Conservation (phyloP, 495 filamentous ascomycete genomes). For the Penicillium malachiteum region DNA sequence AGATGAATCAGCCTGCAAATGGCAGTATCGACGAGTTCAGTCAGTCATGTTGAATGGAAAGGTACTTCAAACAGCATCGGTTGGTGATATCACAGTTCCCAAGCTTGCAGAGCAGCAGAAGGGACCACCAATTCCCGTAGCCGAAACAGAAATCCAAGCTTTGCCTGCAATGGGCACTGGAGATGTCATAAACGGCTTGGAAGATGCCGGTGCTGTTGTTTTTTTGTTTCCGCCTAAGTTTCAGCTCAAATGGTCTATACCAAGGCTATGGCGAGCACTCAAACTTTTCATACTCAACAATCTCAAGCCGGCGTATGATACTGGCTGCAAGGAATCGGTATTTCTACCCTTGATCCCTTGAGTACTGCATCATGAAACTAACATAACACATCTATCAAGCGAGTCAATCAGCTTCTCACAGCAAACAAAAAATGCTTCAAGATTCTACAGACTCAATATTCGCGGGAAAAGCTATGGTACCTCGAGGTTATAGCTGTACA, state of each 20-base stretch:
- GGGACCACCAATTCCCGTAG: neutral
- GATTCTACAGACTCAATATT: constrained; percentile 9
- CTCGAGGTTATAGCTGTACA: constrained; percentile 33
- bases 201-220: constrained; percentile 23
- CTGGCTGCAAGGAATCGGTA: constrained; percentile 16
- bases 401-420: constrained; percentile 16
- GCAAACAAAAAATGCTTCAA: constrained; percentile 11
- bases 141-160: neutral
- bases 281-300: constrained; percentile 25
- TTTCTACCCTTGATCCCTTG: neutral
- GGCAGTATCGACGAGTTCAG: constrained; percentile 31
- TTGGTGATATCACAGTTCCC: constrained; percentile 8
- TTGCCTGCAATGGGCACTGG: neutral
- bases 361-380: neutral
- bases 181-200: neutral
- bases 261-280: constrained; percentile 4
- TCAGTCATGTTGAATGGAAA: constrained; percentile 20
- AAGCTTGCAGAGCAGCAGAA: constrained; percentile 3
- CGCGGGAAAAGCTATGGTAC: constrained; percentile 22
- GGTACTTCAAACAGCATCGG: constrained; percentile 18
- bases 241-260: constrained; percentile 15
- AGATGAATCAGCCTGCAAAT: constrained; percentile 11
- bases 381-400: constrained; percentile 7
- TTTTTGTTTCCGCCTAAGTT: constrained; percentile 24
- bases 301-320: constrained; percentile 17